Evolutionary conservation across 2,329 filamentous ascomycete species (phyloP).

Genomic region (Botrytis fabae): DNA sequence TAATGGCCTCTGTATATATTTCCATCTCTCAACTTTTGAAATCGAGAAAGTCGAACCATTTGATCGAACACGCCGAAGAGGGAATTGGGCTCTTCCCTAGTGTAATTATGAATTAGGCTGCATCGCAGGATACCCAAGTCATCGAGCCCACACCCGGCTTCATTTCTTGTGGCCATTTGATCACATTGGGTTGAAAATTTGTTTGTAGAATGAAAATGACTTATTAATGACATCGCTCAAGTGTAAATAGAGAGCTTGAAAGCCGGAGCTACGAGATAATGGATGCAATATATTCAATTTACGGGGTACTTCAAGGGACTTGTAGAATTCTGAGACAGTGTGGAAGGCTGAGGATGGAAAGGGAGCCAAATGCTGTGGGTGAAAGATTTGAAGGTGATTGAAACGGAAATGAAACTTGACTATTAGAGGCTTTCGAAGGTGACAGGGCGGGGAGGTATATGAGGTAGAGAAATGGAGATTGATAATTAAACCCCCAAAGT

Average conservation of each 20-base stretch:
- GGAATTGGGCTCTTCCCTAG: neutral
- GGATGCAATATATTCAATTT: neutral
- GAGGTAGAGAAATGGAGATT: neutral
- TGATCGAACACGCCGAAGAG: neutral
- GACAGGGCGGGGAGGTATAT: neutral
- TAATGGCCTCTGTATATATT: no score
- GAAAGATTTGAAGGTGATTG: neutral
- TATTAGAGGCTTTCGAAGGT: neutral
- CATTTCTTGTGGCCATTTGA: neutral
- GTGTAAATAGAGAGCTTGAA: neutral
- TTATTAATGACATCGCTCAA: neutral
- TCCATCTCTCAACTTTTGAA: no score
- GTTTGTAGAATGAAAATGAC: neutral
- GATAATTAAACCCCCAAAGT: neutral
- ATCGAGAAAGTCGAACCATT: neutral
- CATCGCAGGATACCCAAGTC: neutral
- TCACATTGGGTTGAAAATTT: neutral
- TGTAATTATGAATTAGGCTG: neutral
- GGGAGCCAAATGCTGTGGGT: neutral
- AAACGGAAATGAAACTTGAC: neutral
- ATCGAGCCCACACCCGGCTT: neutral
- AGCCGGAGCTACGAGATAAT: neutral
- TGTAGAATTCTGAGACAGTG: fast-evolving
- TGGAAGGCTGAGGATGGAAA: neutral
- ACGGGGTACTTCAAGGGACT: no score